Evolutionary conservation across 2,329 filamentous ascomycete species (phyloP), one percentile per base, ranked within the genome.

Genomic region (Claviceps citrina): DNA sequence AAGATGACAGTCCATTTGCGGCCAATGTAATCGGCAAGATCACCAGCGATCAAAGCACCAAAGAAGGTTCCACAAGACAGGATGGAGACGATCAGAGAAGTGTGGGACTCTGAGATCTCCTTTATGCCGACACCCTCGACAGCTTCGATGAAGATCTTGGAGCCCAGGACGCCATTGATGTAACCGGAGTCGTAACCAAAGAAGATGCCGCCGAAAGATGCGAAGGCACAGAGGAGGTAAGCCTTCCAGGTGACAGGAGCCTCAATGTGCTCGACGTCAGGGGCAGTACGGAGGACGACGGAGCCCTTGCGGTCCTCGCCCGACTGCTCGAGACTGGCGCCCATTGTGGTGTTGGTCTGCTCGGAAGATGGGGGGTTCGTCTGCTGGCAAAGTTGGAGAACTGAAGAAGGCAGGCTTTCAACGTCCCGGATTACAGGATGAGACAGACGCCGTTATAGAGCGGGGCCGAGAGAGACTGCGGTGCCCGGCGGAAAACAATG

Each of bases 151-250:
- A 79, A 77, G 57, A 61, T 59, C 10, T 54, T 31, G 47, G 66
- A 63, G 49, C 65, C 71, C 31, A 71, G 62, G 43, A 79, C 73
- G 55, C 76, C 76, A 56, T 75, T 76, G 65, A 83, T 82, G 62
- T 81, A 82, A 49, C 81, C 81, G 31, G 79, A 82, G 53, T 85
- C 81, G 60, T 82, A 86, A 37, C 81, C 81, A 61, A 84, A 82
- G 65, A 84, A 80, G 61, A 84, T 81, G 59, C 74, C 78, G 52
- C 78, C 78, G 45, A 81, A 80, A 26, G 77, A 75, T 44, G 78
- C 78, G 47, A 81, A 82, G 47, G 74, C 77, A 59, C 77, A 81
- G 54, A 81, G 71, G 38, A 79, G 45, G 58, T 82, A 81, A 41
- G 77, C 77, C 65, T 78, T 76, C 60, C 73, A 61, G 47, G 77